Evolutionary conservation across 305 asterid species (phyloP), one percentile per base, ranked within the genome.

Genomic region (Lippia alba): DNA sequence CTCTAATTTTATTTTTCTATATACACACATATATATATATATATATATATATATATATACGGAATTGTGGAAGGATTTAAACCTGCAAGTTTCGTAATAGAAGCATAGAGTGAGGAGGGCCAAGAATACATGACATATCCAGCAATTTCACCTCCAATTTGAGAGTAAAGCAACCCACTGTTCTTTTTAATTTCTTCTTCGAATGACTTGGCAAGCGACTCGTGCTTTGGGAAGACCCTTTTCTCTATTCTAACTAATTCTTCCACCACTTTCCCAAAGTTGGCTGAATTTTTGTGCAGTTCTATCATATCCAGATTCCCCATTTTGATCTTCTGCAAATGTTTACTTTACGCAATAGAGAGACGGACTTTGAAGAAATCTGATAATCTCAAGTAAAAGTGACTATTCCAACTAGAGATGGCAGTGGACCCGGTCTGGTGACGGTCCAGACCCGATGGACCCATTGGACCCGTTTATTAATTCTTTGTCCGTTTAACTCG

Each of bases 81-180:
- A 90, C 97, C 96, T 83, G 96, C 98, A 36, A 92, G 89, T 72
- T 92, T 92, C 0, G 97, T 90, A 74, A 92, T 88, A 50, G 79
- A 87, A 83, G 95, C 97, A 70, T 36, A 83, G 45, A 90, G 89
- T 1, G 97, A 92, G n/a, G 93, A 85, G 36, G 96, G 91, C 88
- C 94, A 92, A 8, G 91, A 84, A 53, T 77, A 92, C 96, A 92
- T 90, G 66, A 83, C 87, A 74, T 92, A 92, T 70, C 93, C 97
- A 39, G 88, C 87, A 73, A 88, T 80, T 75, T 90, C 93, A 40
- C 74, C 95, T 46, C 78, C 85, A 11, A 76, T 69, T 61, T 69
- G 77, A 20, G 71, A 44, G 79, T 75, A 90, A 41, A 92, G 80
- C 82, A 92, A 74, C 32, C 95, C 93, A 46, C 81, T 66, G 75